Evolutionary conservation across 2,329 filamentous ascomycete species (phyloP).

Genomic region (Fusarium chaquense): DNA sequence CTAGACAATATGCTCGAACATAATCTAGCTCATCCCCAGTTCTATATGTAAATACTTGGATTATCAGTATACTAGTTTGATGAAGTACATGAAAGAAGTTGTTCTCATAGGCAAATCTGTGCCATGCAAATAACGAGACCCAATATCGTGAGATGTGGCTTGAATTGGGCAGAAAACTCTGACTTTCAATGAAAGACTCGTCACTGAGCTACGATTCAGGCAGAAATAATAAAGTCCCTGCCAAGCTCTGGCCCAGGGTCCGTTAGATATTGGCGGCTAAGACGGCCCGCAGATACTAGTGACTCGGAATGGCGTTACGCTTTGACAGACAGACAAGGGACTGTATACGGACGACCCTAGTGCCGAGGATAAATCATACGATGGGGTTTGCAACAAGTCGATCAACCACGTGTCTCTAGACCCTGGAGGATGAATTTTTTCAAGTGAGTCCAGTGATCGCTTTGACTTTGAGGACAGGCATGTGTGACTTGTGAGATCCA

Average conservation of each 20-base stretch:
- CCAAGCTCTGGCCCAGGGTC: background rate
- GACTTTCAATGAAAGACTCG: background rate
- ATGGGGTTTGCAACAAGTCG: background rate
- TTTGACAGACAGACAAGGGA: background rate
- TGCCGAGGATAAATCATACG: background rate
- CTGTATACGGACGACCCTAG: background rate
- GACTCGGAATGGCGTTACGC: constrained; percentile 1
- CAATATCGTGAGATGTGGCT: background rate
- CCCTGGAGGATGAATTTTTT: background rate
- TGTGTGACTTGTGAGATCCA: background rate
- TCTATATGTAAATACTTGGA: background rate
- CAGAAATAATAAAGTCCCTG: background rate
- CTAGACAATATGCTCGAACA: background rate
- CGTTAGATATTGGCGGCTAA: background rate
- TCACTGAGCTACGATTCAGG: no score
- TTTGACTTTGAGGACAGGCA: background rate
- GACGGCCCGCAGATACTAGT: background rate
- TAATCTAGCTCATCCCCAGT: background rate
- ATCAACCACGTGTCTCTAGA: background rate
- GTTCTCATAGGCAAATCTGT: no score
- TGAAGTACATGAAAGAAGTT: background rate
- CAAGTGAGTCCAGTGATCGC: background rate
- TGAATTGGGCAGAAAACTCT: background rate
- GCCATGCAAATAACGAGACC: no score
- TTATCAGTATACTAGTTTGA: background rate